A percentile compares a stretch with the other conserved stretches of the same genome.
Conservation (phyloP, 495 filamentous ascomycete genomes). For the Tuber microsphaerosporum region DNA sequence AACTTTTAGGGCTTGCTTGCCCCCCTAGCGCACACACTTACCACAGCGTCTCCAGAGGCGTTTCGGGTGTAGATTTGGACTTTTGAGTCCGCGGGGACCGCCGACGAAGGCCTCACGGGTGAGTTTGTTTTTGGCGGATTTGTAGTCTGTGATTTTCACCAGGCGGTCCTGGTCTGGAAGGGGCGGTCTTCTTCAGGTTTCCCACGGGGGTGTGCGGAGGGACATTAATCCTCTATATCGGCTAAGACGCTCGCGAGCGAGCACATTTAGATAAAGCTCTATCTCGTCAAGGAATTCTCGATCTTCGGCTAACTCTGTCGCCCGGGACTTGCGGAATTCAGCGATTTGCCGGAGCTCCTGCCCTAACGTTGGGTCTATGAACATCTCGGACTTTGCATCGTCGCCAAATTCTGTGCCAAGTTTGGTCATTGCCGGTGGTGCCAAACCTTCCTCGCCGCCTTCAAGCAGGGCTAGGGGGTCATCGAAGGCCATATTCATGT, state of each 20-base stretch:
- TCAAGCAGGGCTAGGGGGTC: constrained; percentile 51
- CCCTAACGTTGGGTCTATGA: constrained; percentile 78
- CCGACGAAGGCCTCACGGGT: constrained; percentile 75
- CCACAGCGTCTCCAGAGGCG: too few species aligned
- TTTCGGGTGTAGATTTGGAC: constrained; percentile 72
- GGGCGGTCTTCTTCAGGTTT: constrained; percentile 76
- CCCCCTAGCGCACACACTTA: too few species aligned
- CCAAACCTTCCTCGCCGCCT: constrained; percentile 70
- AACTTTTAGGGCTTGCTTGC: too few species aligned
- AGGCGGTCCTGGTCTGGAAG: constrained; percentile 77
- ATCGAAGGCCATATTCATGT: constrained; percentile 49
- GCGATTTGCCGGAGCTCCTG: constrained; percentile 73
- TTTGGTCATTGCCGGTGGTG: constrained; percentile 63
- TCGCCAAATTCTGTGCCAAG: constrained; percentile 65
- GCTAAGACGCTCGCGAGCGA: constrained; percentile 75
- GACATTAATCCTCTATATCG: constrained; percentile 87
- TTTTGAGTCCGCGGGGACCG: constrained; percentile 71
- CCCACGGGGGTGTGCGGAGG: constrained; percentile 76
- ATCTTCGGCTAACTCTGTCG: constrained; percentile 74
- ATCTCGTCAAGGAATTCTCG: constrained; percentile 97
- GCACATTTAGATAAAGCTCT: constrained; percentile 79
- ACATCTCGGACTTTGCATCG: constrained; percentile 77
- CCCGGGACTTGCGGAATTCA: constrained; percentile 67
- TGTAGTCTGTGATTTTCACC: constrained; percentile 76
- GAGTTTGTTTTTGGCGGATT: constrained; percentile 64